Evolutionary conservation across 2,329 filamentous ascomycete species (phyloP).

Genomic region (Graphilbum ipis-grandicollis): DNA sequence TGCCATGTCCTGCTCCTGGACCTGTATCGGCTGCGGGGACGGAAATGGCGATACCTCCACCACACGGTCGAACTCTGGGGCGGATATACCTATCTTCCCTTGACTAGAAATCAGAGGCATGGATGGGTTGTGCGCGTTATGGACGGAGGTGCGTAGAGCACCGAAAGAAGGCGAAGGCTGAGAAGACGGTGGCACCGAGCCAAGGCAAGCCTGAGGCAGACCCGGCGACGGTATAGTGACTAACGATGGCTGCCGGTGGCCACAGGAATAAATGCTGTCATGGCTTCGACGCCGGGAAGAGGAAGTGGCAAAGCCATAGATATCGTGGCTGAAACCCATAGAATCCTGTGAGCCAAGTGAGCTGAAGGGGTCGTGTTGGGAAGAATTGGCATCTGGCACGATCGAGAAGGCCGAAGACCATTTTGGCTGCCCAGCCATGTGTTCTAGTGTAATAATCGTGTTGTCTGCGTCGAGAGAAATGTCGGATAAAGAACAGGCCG

Average conservation of each 20-base stretch:
- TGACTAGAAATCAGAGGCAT: no score
- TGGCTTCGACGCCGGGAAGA: no score
- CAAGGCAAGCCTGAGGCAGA: conserved; percentile 1
- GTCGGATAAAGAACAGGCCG: conserved; percentile 19
- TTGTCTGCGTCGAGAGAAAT: conserved; percentile 18
- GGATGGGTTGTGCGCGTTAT: not conserved
- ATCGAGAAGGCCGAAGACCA: conserved; percentile 21
- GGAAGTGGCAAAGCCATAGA: conserved; percentile 26
- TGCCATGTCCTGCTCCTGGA: not conserved
- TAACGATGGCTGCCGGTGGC: conserved; percentile 1
- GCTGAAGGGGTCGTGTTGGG: conserved; percentile 19
- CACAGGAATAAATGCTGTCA: no score
- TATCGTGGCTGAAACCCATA: conserved; percentile 26
- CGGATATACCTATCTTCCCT: no score
- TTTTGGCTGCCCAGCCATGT: conserved; percentile 21
- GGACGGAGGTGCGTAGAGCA: conserved; percentile 12
- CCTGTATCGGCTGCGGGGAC: no score
- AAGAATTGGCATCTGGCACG: not conserved
- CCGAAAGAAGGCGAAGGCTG: conserved; percentile 10
- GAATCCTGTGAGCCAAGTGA: conserved; percentile 17
- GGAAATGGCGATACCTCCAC: no score
- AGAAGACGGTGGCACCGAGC: not conserved
- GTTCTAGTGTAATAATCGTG: conserved; percentile 20
- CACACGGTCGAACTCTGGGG: no score
- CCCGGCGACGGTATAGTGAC: conserved; percentile 9